phyloP scores from a whole-genome alignment of 1,284 basidiomycete genomes.

The Leccinum cinnamomeum region DNA sequence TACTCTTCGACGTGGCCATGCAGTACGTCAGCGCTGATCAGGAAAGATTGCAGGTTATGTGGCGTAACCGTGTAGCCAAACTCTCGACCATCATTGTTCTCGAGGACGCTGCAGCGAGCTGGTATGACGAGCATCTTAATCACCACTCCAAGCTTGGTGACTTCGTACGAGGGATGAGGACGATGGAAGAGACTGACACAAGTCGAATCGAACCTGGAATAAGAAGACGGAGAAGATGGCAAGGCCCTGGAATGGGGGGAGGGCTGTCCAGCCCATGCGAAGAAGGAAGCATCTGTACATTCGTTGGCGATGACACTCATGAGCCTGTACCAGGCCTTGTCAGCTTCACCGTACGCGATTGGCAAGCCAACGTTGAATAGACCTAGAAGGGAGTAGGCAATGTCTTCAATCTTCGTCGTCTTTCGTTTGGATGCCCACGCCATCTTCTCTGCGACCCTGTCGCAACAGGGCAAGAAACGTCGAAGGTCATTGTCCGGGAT shows the following conservation, averaged over 20 bases:
- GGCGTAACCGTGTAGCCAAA: slow-evolving; percentile 16
- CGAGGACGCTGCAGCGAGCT: slow-evolving; percentile 16
- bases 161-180: slow-evolving; percentile 17
- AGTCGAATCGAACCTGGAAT: slow-evolving; percentile 11
- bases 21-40: slow-evolving; percentile 11
- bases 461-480: slow-evolving; percentile 20
- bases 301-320: slow-evolving; percentile 22
- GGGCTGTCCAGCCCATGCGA: slow-evolving; percentile 20
- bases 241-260: slow-evolving; percentile 21
- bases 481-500: slow-evolving; percentile 14
- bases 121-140: slow-evolving; percentile 16
- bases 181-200: slow-evolving; percentile 5
- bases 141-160: slow-evolving; percentile 20
- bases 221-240: slow-evolving; percentile 18
- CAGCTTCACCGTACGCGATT: slow-evolving; percentile 22
- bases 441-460: slow-evolving; percentile 14
- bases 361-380: slow-evolving; percentile 21
- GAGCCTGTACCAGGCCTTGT: slow-evolving; percentile 18
- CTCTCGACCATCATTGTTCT: slow-evolving; percentile 12
- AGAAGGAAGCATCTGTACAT: slow-evolving; percentile 21
- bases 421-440: slow-evolving; percentile 18
- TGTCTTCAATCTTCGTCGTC: slow-evolving; percentile 20
- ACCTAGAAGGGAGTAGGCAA: slow-evolving; percentile 22
- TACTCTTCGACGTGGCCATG: slow-evolving; percentile 9
- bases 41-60: slow-evolving; percentile 14